Base-by-base conservation (phyloP, 139 green algal genomes). In the Coelastrella sp. region DNA sequence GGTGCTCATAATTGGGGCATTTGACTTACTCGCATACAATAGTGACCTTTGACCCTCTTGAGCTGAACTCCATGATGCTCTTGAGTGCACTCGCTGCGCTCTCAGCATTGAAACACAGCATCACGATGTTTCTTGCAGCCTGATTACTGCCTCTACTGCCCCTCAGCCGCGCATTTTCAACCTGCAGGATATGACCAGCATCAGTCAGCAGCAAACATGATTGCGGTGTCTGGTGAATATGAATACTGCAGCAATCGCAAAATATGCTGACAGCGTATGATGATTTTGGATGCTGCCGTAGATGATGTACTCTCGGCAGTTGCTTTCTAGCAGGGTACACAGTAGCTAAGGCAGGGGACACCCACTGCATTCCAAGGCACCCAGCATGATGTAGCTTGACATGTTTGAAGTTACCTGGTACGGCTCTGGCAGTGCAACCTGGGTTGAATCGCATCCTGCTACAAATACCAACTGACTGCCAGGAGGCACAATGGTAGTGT, bases 381-480 rank as follows among this genome's bases (percentile, higher is more conserved):
- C n/a, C n/a, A n/a, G n/a, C n/a, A n/a, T n/a, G n/a, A n/a, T n/a
- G n/a, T n/a, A n/a, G n/a, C n/a, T n/a, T n/a, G n/a, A n/a, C n/a
- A n/a, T n/a, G n/a, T n/a, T n/a, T n/a, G n/a, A n/a, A n/a, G n/a
- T n/a, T 23, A 62, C 69, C 69, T 79, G 23, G 41, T 79, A 79
- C 5, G 69, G 69, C 21, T 79, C 40, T 15, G 17, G 17, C 34
- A 74, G 66, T 0, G 66, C 11, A 5, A 17, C 27, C 21, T 74
- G 66, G 5, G 17, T 13, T 25, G 9, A 27, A 30, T 15, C 27
- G 1, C 34, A 32, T 15, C 66, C 53, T 19, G 86, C 73, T 32
- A 89, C 66, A 34, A 89, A 73, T 30, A 89, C 53, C 27, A 89
- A 64, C 19, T 85, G 50, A 59, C 64, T 72, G 50, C 40, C 73